Evolutionary conservation across 768 basidiomycete genomes (phyloP).

Genomic region (Nevesoporus exiguus): DNA sequence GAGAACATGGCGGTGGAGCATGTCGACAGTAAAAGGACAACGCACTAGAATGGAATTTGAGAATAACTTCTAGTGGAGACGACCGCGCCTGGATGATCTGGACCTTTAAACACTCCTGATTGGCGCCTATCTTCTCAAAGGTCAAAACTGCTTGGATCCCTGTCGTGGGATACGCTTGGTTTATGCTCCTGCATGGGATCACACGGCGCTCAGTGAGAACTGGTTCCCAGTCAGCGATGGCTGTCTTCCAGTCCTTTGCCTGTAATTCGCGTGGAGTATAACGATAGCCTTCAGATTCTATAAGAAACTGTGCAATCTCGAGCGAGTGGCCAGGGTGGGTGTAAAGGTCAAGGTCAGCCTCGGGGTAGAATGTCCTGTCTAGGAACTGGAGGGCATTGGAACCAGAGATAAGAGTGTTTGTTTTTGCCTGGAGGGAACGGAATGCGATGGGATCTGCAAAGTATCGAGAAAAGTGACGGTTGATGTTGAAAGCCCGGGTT

Average conservation of each 20-base stretch:
- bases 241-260: slow-evolving; percentile 11
- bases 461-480: slow-evolving; percentile 35
- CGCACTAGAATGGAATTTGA: slow-evolving; percentile 49
- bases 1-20: background rate
- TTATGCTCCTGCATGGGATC: fast-evolving
- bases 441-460: slow-evolving; percentile 38
- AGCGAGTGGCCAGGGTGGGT: slow-evolving; percentile 26
- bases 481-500: slow-evolving; percentile 33
- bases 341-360: slow-evolving; percentile 53
- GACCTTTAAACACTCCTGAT: slow-evolving; percentile 24
- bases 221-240: slow-evolving; percentile 19
- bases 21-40: background rate
- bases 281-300: slow-evolving; percentile 27
- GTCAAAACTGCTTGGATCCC: slow-evolving; percentile 17
- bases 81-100: slow-evolving; percentile 36
- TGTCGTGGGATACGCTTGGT: background rate
- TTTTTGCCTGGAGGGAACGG: slow-evolving; percentile 40
- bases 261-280: slow-evolving; percentile 26
- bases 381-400: slow-evolving; percentile 53
- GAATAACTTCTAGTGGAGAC: slow-evolving; percentile 31
- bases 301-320: slow-evolving; percentile 37
- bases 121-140: slow-evolving; percentile 18
- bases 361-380: slow-evolving; percentile 40
- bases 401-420: slow-evolving; percentile 50
- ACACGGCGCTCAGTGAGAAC: slow-evolving; percentile 12